A percentile compares a stretch with the other conserved stretches of the same genome.
These are phyloP conservation scores for Boletus barrowsii DNA, from an alignment of 768 basidiomycete species.

Conservation along the genomic window DNA sequence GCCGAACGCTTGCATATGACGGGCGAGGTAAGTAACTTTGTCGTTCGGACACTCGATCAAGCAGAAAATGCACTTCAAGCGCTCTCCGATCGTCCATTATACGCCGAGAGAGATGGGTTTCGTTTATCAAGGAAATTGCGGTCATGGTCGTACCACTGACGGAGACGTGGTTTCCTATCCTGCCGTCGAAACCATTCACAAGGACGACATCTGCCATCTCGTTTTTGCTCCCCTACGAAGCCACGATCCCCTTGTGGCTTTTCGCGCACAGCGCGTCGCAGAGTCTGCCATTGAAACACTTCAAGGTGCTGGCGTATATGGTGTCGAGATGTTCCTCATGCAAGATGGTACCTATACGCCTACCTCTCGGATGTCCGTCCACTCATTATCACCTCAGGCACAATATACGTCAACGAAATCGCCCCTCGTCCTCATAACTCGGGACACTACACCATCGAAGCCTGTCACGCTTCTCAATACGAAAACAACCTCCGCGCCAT, in stretches of 20 bases:
- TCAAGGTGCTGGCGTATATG: slow-evolving; percentile 90
- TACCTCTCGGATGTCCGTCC: neutral
- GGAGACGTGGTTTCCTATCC: slow-evolving; percentile 85
- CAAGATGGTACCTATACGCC: slow-evolving; percentile 55
- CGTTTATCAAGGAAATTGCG: slow-evolving; percentile 86
- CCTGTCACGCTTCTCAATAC: slow-evolving; percentile 94
- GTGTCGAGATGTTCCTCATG: slow-evolving; percentile 97
- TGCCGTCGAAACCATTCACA: slow-evolving; percentile 92
- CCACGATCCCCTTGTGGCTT: slow-evolving; percentile 49
- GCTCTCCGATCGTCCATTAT: slow-evolving; percentile 70
- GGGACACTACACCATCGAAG: slow-evolving; percentile 98
- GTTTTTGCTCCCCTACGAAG: slow-evolving; percentile 85
- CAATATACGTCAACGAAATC: slow-evolving; percentile 90
- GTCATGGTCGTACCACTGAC: slow-evolving; percentile 86
- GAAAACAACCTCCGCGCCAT: slow-evolving; percentile 97
- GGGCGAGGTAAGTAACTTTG: slow-evolving; percentile 93
- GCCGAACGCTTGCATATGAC: slow-evolving; percentile 92
- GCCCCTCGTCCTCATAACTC: slow-evolving; percentile 98
- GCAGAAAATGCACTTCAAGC: slow-evolving; percentile 47
- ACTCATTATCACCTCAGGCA: slow-evolving; percentile 41
- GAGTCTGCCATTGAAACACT: slow-evolving; percentile 78
- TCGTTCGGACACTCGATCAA: slow-evolving; percentile 54
- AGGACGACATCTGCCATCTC: slow-evolving; percentile 89
- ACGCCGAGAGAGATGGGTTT: slow-evolving; percentile 94
- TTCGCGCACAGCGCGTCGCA: slow-evolving; percentile 67